Conservation (phyloP, 306 rosid species). For the Acacia crassicarpa region DNA sequence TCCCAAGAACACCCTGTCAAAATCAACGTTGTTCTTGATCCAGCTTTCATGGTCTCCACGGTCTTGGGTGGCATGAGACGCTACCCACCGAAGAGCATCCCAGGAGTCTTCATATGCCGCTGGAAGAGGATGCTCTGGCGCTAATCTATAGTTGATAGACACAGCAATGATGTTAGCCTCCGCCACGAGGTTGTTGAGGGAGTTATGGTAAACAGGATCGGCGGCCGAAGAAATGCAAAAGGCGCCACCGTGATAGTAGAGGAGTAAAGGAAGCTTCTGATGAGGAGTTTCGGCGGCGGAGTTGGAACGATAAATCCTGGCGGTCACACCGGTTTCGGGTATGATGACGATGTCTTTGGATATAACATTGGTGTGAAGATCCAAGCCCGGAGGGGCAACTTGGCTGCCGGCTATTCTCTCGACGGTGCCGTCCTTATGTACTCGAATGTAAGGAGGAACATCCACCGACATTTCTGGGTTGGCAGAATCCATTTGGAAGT, state of each 20-base stretch:
- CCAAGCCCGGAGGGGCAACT: constrained; percentile 52
- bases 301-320: constrained; percentile 59
- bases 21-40: constrained; percentile 55
- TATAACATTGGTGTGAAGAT: constrained; percentile 57
- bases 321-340: constrained; percentile 60
- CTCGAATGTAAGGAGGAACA: constrained; percentile 69
- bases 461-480: constrained; percentile 43
- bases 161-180: constrained; percentile 54
- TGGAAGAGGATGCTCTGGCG: constrained; percentile 82
- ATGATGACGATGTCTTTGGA: constrained; percentile 67
- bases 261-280: constrained; percentile 52
- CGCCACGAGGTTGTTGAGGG: constrained; percentile 60
- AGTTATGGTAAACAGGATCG: constrained; percentile 73
- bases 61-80: constrained; percentile 28
- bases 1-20: constrained; percentile 50
- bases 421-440: constrained; percentile 56
- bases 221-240: constrained; percentile 59
- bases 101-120: constrained; percentile 69
- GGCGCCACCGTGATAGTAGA: constrained; percentile 89
- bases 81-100: constrained; percentile 66
- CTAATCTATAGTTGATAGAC: constrained; percentile 69
- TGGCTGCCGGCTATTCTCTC: constrained; percentile 65
- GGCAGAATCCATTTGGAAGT: constrained; percentile 41
- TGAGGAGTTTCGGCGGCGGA: not conserved
- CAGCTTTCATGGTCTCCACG: constrained; percentile 41